Percentiles rank a stretch among this genome's conserved stretches.
phyloP scores from a whole-genome alignment of 2,329 filamentous ascomycete genomes.

The Ophiostoma novo-ulmi region DNA sequence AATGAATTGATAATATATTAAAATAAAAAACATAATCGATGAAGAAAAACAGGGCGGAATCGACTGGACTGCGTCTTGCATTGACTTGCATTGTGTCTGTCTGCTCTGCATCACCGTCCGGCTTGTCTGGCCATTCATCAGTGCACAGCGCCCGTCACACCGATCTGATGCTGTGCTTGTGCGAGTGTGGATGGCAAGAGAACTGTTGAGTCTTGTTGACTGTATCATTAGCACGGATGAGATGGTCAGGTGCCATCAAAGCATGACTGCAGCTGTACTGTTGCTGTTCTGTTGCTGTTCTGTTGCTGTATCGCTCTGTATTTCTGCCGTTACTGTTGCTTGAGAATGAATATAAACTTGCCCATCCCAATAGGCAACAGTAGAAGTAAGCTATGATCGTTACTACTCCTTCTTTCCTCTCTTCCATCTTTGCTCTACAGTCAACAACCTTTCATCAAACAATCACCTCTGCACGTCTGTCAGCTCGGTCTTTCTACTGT shows the following conservation, averaged over 20 bases:
- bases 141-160: neutral
- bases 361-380: neutral
- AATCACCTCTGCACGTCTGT: conserved; percentile 1
- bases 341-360: too few relatives aligned
- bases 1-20: neutral
- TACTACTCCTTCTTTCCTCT: neutral
- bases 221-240: too few relatives aligned
- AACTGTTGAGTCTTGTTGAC: neutral
- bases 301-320: too few relatives aligned
- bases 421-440: neutral
- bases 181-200: neutral
- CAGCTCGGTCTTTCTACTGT: neutral
- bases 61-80: conserved; percentile 12
- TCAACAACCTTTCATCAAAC: neutral
- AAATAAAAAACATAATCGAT: neutral
- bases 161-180: conserved; percentile 8
- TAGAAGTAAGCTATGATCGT: neutral
- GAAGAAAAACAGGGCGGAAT: neutral
- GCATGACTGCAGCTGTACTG: too few relatives aligned
- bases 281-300: too few relatives aligned
- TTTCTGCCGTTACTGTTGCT: too few relatives aligned
- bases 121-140: neutral
- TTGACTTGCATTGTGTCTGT: conserved; percentile 10
- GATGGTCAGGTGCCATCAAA: too few relatives aligned
- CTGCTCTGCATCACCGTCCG: neutral